Percentiles rank a stretch among this genome's conserved stretches.
These are phyloP conservation scores for Penicillium arizonense DNA, from an alignment of 495 filamentous ascomycete species.

Conservation along the genomic window DNA sequence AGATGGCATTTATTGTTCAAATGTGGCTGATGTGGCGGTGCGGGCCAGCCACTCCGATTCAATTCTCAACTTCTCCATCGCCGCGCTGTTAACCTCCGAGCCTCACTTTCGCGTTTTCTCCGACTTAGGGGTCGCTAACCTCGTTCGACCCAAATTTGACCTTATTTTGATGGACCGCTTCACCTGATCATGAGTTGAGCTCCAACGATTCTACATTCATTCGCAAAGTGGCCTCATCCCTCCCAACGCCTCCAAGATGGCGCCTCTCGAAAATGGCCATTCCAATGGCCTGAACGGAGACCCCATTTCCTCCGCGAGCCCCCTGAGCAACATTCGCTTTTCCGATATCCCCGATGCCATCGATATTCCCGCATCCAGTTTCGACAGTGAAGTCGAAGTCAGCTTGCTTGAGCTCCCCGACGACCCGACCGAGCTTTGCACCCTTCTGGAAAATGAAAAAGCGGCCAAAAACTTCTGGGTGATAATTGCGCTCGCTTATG, in stretches of 20 bases:
- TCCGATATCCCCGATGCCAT: conserved; percentile 85
- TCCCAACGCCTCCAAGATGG: conserved; percentile 40
- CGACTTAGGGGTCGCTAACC: conserved; percentile 4
- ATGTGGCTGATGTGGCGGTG: conserved; percentile 25
- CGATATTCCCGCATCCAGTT: conserved; percentile 82
- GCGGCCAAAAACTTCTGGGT: conserved; percentile 91
- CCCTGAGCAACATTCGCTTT: conserved; percentile 57
- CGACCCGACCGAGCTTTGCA: conserved; percentile 94
- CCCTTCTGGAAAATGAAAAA: conserved; percentile 86
- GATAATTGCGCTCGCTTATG: conserved; percentile 93
- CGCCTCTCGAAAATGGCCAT: conserved; percentile 52
- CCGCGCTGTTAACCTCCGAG: conserved; percentile 15
- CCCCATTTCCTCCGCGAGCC: conserved; percentile 18
- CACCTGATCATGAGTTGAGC: conserved; percentile 39
- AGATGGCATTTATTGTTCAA: neutral
- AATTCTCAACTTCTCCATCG: conserved; percentile 23
- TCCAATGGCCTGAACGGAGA: conserved; percentile 49
- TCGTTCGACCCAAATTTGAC: neutral
- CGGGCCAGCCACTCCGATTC: conserved; percentile 20
- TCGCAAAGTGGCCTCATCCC: conserved; percentile 14
- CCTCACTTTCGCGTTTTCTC: conserved; percentile 20
- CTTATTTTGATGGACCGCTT: conserved; percentile 12
- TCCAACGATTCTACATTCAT: conserved; percentile 14
- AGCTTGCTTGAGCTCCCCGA: conserved; percentile 86
- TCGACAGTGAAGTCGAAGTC: conserved; percentile 87